phyloP scores from a whole-genome alignment of 23 red algal genomes.

The Pyropia haitanensis region DNA sequence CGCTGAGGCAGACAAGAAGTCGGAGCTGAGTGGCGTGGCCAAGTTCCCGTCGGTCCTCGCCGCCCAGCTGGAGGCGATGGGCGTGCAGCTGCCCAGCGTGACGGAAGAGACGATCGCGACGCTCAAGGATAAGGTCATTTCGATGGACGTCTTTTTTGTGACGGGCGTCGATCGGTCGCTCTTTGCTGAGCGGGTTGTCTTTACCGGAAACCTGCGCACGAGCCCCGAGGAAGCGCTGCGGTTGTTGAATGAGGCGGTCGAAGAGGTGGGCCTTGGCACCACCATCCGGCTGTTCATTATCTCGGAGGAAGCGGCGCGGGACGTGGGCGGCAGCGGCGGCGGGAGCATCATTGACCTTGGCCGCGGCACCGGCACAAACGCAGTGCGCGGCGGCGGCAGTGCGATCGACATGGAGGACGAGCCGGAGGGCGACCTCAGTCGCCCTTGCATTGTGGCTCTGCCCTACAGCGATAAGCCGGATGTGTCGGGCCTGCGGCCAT shows the following conservation, averaged over 20 bases:
- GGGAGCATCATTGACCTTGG: too few species aligned
- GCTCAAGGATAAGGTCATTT: constrained; percentile 36
- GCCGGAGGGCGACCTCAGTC: background rate
- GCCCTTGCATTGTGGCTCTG: constrained; percentile 61
- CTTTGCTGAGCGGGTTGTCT: constrained; percentile 33
- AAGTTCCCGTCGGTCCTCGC: too few species aligned
- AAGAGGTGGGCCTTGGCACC: constrained; percentile 4
- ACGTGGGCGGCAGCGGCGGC: background rate
- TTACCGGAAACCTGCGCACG: constrained; percentile 30
- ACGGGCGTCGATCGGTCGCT: constrained; percentile 10
- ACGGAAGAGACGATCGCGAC: constrained; percentile 21
- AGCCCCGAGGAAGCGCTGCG: constrained; percentile 15
- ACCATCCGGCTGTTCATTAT: constrained; percentile 39
- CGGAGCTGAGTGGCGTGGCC: background rate
- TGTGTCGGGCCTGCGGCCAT: background rate
- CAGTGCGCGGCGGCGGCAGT: too few species aligned
- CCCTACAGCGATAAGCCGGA: constrained; percentile 57
- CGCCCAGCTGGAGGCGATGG: background rate
- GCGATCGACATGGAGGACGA: too few species aligned
- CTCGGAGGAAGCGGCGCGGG: constrained; percentile 12
- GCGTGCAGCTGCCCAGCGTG: constrained; percentile 9
- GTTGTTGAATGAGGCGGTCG: constrained; percentile 10
- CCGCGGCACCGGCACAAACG: too few species aligned
- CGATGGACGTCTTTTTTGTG: constrained; percentile 19
- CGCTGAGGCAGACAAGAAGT: background rate